Evolutionary conservation across 1,139 yeast genomes (phyloP).

Genomic region (Pichia sp.): DNA sequence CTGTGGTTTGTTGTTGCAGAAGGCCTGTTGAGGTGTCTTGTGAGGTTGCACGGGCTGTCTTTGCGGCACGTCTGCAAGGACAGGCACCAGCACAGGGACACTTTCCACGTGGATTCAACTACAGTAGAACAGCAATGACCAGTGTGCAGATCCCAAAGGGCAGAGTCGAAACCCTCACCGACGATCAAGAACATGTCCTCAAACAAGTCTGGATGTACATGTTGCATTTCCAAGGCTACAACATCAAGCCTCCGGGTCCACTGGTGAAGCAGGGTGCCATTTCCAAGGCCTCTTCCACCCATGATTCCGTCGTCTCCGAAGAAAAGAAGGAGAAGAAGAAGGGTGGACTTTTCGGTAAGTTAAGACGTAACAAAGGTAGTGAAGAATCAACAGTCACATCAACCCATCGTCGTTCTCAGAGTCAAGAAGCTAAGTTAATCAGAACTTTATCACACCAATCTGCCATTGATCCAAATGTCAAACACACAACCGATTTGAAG

Average conservation of each 20-base stretch:
- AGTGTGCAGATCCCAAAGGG: constrained; percentile 39
- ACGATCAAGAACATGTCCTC: constrained; percentile 61
- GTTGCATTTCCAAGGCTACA: constrained; percentile 58
- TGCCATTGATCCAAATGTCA: constrained; percentile 30
- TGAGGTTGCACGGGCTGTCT: too few relatives aligned
- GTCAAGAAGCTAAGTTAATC: constrained; percentile 11
- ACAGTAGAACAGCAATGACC: constrained; percentile 13
- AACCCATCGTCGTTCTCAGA: background rate
- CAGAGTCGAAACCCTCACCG: constrained; percentile 56
- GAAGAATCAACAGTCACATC: constrained; percentile 5
- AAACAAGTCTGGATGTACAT: constrained; percentile 77
- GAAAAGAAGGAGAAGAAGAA: constrained; percentile 28
- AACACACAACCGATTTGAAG: constrained; percentile 25
- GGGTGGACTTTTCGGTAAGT: constrained; percentile 27
- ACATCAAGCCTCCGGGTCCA: constrained; percentile 27
- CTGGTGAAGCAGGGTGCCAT: constrained; percentile 19
- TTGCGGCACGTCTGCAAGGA: too few relatives aligned
- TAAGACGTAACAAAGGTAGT: constrained; percentile 19
- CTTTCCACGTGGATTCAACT: too few relatives aligned
- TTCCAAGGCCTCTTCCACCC: constrained; percentile 4
- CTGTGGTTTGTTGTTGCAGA: too few relatives aligned
- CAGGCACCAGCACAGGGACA: too few relatives aligned
- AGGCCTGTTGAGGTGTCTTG: too few relatives aligned
- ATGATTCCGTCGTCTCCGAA: background rate
- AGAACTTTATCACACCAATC: constrained; percentile 23